A percentile compares a stretch with the other conserved stretches of the same genome.
phyloP scores from a whole-genome alignment of 352 stramenopile species.

The Pythium scleroteichum region DNA sequence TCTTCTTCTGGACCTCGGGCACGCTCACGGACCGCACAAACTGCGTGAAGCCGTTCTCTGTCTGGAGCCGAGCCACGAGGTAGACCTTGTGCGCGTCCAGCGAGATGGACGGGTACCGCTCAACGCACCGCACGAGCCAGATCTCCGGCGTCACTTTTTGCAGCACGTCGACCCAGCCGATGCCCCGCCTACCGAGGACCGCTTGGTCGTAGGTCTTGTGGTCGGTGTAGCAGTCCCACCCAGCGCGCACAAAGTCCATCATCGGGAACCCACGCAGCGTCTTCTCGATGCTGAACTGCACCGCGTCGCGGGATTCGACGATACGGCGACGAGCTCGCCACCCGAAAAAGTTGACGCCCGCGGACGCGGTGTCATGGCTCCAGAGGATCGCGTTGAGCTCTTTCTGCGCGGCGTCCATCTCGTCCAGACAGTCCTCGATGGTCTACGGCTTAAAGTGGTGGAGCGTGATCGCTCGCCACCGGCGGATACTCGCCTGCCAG shows the following conservation, averaged over 20 bases:
- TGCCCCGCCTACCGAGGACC: not conserved
- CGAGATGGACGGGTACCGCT: not conserved
- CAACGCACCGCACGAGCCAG: not conserved
- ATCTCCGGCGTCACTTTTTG: constrained; percentile 4
- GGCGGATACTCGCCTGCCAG: not conserved
- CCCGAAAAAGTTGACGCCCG: not conserved
- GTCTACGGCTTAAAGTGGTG: not conserved
- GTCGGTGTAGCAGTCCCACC: not conserved
- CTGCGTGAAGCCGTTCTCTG: constrained; percentile 4
- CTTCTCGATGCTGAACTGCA: constrained; percentile 1
- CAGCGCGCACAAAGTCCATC: not conserved
- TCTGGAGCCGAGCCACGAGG: constrained; percentile 10
- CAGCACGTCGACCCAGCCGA: not conserved
- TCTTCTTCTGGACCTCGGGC: not conserved
- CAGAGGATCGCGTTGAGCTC: not conserved
- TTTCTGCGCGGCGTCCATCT: not conserved
- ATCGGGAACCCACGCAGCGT: not conserved
- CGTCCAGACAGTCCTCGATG: not conserved
- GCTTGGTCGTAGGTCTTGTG: not conserved
- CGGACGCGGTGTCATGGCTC: not conserved
- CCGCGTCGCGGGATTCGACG: not conserved
- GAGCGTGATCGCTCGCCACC: not conserved
- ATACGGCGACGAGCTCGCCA: not conserved
- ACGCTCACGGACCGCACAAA: not conserved
- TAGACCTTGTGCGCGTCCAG: constrained; percentile 3